Evolutionary conservation across 257 asterid species (phyloP).

Genomic region (Salvia hispanica): DNA sequence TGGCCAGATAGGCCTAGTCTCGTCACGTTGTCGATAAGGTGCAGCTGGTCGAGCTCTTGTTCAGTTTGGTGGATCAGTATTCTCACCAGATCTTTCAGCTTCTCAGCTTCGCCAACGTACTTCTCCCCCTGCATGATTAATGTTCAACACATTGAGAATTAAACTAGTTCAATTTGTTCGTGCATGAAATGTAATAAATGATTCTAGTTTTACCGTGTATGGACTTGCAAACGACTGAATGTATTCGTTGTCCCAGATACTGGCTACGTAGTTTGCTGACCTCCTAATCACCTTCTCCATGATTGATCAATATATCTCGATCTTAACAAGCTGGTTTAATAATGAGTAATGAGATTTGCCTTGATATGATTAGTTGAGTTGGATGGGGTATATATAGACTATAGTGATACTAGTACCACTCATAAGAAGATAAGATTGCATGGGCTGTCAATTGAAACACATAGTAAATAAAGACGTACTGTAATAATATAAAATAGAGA

Average conservation of each 20-base stretch:
- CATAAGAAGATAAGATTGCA: no score
- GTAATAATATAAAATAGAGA: no score
- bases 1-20: slow-evolving; percentile 50
- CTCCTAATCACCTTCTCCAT: slow-evolving; percentile 39
- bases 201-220: slow-evolving; percentile 19
- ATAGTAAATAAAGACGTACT: no score
- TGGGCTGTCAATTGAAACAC: no score
- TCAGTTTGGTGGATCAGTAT: slow-evolving; percentile 24
- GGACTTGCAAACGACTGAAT: slow-evolving; percentile 43
- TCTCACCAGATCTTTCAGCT: slow-evolving; percentile 36
- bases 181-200: no score
- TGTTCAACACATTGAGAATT: not conserved
- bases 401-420: no score
- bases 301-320: not conserved
- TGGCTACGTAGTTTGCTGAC: slow-evolving; percentile 46
- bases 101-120: slow-evolving; percentile 34
- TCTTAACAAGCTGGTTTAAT: no score
- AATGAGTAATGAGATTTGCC: no score
- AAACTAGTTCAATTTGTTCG: no score
- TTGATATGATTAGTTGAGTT: no score
- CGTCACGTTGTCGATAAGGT: slow-evolving; percentile 49
- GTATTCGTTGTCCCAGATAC: slow-evolving; percentile 51
- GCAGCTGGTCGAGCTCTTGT: slow-evolving; percentile 41
- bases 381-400: no score
- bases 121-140: slow-evolving; percentile 40